Percentiles rank a stretch among this genome's conserved stretches.
Evolutionary conservation across 495 filamentous ascomycete genomes (phyloP).

Genomic region (Evernia prunastri): DNA sequence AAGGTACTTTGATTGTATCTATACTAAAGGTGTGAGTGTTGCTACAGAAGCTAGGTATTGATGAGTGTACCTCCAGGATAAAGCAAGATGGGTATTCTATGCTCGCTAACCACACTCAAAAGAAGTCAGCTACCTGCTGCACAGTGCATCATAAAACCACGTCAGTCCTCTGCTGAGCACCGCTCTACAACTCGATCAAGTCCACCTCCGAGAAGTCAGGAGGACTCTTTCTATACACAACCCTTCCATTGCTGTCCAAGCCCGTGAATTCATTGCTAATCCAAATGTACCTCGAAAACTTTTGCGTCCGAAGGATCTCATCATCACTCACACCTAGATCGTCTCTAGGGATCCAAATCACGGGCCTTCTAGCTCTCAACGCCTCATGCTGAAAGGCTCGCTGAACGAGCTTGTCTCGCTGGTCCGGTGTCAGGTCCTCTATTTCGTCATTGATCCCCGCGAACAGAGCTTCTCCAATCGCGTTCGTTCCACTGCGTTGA

Average conservation of each 20-base stretch:
- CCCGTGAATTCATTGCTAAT: constrained; percentile 88
- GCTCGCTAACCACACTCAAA: neutral
- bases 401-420: constrained; percentile 78
- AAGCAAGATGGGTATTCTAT: neutral
- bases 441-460: constrained; percentile 83
- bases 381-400: constrained; percentile 90
- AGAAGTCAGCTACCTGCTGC: neutral
- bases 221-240: constrained; percentile 82
- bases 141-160: neutral
- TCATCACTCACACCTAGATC: constrained; percentile 88
- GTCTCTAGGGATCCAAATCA: constrained; percentile 92
- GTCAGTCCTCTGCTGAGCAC: neutral
- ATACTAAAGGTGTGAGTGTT: too few species aligned
- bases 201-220: constrained; percentile 91
- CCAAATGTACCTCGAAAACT: constrained; percentile 79
- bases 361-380: constrained; percentile 74
- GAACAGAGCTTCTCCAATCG: constrained; percentile 73
- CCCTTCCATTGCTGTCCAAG: constrained; percentile 72
- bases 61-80: neutral
- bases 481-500: constrained; percentile 46
- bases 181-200: constrained; percentile 60
- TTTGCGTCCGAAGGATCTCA: constrained; percentile 70
- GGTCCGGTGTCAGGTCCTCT: constrained; percentile 87
- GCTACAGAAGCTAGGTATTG: too few species aligned
- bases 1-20: too few species aligned